phyloP scores from a whole-genome alignment of 2,329 filamentous ascomycete genomes.

The Huntiella bhutanensis region DNA sequence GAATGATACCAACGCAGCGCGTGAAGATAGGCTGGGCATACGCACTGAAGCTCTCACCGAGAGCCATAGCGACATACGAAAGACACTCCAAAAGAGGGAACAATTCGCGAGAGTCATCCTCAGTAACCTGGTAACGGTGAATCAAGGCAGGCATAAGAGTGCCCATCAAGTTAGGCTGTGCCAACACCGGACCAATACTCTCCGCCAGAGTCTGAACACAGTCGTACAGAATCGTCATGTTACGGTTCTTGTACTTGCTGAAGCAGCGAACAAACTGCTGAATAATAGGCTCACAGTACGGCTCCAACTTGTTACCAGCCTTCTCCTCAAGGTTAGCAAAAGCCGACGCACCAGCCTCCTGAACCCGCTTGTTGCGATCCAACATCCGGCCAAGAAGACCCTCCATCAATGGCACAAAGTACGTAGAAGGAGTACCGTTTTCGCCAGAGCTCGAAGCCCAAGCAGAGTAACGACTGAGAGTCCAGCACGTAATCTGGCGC shows the following conservation, averaged over 20 bases:
- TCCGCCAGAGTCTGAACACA: constrained; percentile 95
- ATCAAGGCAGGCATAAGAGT: constrained; percentile 88
- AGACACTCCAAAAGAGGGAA: constrained; percentile 93
- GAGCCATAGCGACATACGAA: constrained; percentile 77
- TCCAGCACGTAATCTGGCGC: constrained; percentile 95
- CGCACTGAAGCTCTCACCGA: constrained; percentile 63
- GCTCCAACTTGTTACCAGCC: constrained; percentile 58
- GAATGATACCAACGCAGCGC: constrained; percentile 79
- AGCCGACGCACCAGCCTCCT: constrained; percentile 86
- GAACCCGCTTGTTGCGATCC: constrained; percentile 92
- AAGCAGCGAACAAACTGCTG: constrained; percentile 88
- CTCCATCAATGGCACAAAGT: constrained; percentile 93
- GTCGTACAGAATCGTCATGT: constrained; percentile 98
- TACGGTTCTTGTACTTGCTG: constrained; percentile 88
- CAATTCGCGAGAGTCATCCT: constrained; percentile 77
- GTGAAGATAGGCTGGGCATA: constrained; percentile 76
- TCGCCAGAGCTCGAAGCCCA: constrained; percentile 70
- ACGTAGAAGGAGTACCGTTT: constrained; percentile 48
- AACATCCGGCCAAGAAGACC: constrained; percentile 88
- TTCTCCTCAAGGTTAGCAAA: constrained; percentile 95
- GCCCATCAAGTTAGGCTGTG: constrained; percentile 61
- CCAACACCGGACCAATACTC: constrained; percentile 64
- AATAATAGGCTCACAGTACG: constrained; percentile 78
- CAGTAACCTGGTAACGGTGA: constrained; percentile 66
- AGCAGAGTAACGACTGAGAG: constrained; percentile 74